phyloP scores from a whole-genome alignment of 2,329 filamentous ascomycete genomes.

The Stagonosporopsis chrysanthemi region DNA sequence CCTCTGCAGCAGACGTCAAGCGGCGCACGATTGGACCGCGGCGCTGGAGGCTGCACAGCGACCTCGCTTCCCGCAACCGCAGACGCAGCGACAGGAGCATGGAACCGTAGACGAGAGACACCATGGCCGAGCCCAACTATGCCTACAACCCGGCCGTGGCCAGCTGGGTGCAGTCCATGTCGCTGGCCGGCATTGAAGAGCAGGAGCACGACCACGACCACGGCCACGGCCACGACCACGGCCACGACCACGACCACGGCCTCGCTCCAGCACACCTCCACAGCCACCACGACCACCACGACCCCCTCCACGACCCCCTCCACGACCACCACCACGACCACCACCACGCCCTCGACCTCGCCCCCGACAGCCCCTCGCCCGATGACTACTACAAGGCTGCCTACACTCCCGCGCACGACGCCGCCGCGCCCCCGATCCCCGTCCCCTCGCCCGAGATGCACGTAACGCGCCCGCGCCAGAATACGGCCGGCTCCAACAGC shows the following conservation, averaged over 20 bases:
- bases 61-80: slow-evolving; percentile 27
- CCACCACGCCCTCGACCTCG: slow-evolving; percentile 22
- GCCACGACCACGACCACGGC: neutral
- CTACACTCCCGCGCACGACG: slow-evolving; percentile 26
- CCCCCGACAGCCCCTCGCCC: slow-evolving; percentile 32
- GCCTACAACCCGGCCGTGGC: slow-evolving; percentile 42
- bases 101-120: slow-evolving; percentile 34
- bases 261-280: neutral
- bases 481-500: slow-evolving; percentile 32
- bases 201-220: slow-evolving; percentile 2
- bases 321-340: slow-evolving; percentile 19
- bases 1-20: neutral
- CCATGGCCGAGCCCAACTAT: slow-evolving; percentile 45
- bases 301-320: too few species aligned
- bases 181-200: slow-evolving; percentile 33
- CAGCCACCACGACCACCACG: neutral
- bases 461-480: slow-evolving; percentile 38
- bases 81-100: slow-evolving; percentile 30
- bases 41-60: slow-evolving; percentile 25
- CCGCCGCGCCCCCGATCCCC: slow-evolving; percentile 11
- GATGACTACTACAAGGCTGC: slow-evolving; percentile 44
- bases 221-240: neutral
- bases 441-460: slow-evolving; percentile 26
- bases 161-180: slow-evolving; percentile 48
- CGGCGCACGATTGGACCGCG: slow-evolving; percentile 17